Conservation (phyloP, 2,329 filamentous ascomycete species). For the Beauveria australis region DNA sequence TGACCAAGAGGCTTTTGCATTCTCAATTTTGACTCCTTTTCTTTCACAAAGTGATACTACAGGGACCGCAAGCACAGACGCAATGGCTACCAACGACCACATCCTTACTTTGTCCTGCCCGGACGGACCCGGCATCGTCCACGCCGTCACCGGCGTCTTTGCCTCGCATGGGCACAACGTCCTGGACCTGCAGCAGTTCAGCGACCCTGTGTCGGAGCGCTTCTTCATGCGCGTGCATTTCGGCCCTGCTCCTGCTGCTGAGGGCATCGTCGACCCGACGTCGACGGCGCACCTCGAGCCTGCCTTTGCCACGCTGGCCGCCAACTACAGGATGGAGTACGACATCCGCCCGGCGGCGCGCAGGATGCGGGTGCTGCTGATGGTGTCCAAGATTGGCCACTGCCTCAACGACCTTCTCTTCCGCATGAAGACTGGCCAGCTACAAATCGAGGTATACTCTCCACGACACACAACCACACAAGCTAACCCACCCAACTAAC, state of each 20-base stretch:
- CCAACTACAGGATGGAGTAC: conserved; percentile 61
- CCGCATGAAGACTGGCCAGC: conserved; percentile 65
- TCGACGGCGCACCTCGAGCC: conserved; percentile 43
- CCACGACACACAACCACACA: not conserved
- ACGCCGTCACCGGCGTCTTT: conserved; percentile 73
- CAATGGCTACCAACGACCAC: conserved; percentile 45
- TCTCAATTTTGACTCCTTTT: not conserved
- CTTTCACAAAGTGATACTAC: conserved; percentile 2
- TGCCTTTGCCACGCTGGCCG: conserved; percentile 53
- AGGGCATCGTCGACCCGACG: conserved; percentile 4
- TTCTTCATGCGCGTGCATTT: conserved; percentile 92
- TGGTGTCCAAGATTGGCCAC: conserved; percentile 85
- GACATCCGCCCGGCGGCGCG: conserved; percentile 58
- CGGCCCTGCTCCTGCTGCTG: conserved; percentile 44
- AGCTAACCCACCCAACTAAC: not conserved
- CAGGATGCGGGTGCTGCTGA: conserved; percentile 72
- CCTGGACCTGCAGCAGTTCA: conserved; percentile 78
- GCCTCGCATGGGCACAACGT: conserved; percentile 70
- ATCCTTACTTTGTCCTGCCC: conserved; percentile 78
- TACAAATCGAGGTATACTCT: conserved; percentile 51
- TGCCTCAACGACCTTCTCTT: conserved; percentile 79
- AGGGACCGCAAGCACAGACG: conserved; percentile 10
- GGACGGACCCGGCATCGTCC: conserved; percentile 77
- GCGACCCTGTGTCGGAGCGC: conserved; percentile 61
- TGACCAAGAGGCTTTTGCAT: conserved; percentile 10